Evolutionary conservation across 768 basidiomycete species (phyloP).

Genomic region (Coprinopsis marcescibilis): DNA sequence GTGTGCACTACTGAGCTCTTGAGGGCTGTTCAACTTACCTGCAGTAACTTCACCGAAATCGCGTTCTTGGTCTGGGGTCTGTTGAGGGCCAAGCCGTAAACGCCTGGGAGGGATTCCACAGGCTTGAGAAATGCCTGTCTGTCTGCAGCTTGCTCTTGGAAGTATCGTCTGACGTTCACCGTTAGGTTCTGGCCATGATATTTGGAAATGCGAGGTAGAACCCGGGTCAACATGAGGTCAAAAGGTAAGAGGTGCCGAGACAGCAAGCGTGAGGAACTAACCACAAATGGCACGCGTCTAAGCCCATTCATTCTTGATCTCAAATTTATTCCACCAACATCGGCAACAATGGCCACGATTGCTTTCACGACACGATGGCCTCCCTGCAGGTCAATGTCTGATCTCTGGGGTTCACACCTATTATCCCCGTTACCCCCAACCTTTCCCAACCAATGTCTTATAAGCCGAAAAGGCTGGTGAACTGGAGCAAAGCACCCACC

Average conservation of each 20-base stretch:
- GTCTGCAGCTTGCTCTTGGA: conserved; percentile 17
- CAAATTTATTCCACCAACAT: not conserved
- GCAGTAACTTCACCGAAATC: conserved; percentile 67
- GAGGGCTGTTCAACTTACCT: conserved; percentile 33
- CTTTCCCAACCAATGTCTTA: too few species aligned
- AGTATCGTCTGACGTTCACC: conserved; percentile 11
- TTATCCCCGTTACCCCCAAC: not conserved
- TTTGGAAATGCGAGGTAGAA: not conserved
- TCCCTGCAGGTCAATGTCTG: too few species aligned
- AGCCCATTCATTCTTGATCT: not conserved
- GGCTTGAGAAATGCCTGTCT: conserved; percentile 47
- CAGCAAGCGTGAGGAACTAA: not conserved
- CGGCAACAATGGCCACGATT: too few species aligned
- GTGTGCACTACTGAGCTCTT: conserved; percentile 7
- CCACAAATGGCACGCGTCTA: not conserved
- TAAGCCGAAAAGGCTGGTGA: too few species aligned
- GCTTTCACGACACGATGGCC: too few species aligned
- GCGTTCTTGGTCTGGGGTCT: conserved; percentile 84
- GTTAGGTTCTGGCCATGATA: not conserved
- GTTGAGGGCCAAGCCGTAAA: conserved; percentile 73
- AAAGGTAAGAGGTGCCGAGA: not conserved
- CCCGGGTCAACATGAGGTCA: not conserved
- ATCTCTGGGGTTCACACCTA: too few species aligned
- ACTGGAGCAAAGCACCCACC: too few species aligned
- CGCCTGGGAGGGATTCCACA: conserved; percentile 50